A percentile compares a stretch with the other conserved stretches of the same genome.
Evolutionary conservation across 805 yeast genomes (phyloP).

Genomic region (Yarrowia sp.): DNA sequence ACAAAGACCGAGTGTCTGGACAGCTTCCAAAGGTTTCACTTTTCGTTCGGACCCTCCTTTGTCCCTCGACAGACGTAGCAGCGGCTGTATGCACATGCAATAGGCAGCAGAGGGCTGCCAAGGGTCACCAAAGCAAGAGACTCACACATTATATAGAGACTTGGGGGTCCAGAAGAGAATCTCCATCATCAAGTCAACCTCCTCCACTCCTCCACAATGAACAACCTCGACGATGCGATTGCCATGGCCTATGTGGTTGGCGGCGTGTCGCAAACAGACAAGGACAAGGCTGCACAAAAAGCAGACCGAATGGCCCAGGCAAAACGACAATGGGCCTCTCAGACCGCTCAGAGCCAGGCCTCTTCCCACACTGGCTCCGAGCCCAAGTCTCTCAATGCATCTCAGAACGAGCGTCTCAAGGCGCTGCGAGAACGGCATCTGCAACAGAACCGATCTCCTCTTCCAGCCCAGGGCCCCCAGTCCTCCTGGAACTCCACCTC

Average conservation of each 20-base stretch:
- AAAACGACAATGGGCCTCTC: conserved; percentile 16
- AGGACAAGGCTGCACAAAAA: background rate
- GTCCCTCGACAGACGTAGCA: background rate
- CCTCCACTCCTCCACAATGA: background rate
- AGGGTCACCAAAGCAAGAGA: conserved; percentile 25
- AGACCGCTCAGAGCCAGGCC: background rate
- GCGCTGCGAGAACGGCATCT: conserved; percentile 20
- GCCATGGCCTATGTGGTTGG: conserved; percentile 33
- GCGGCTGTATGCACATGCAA: conserved; percentile 36
- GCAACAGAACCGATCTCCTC: background rate
- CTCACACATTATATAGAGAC: conserved; percentile 28
- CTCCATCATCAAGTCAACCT: background rate
- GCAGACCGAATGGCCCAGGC: conserved; percentile 34
- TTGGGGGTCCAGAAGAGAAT: background rate
- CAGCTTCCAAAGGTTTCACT: background rate
- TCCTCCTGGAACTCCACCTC: background rate
- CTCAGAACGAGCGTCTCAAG: conserved; percentile 38
- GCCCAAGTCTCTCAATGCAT: conserved; percentile 17
- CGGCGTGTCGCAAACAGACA: background rate
- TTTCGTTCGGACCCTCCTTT: conserved; percentile 21
- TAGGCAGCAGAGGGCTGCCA: conserved; percentile 35
- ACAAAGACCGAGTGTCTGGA: no score
- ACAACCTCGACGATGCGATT: conserved; percentile 25
- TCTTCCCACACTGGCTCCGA: background rate
- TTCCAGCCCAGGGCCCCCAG: background rate